A percentile compares a stretch with the other conserved stretches of the same genome.
phyloP scores from a whole-genome alignment of 805 yeast genomes.

The Starmerella floris region DNA sequence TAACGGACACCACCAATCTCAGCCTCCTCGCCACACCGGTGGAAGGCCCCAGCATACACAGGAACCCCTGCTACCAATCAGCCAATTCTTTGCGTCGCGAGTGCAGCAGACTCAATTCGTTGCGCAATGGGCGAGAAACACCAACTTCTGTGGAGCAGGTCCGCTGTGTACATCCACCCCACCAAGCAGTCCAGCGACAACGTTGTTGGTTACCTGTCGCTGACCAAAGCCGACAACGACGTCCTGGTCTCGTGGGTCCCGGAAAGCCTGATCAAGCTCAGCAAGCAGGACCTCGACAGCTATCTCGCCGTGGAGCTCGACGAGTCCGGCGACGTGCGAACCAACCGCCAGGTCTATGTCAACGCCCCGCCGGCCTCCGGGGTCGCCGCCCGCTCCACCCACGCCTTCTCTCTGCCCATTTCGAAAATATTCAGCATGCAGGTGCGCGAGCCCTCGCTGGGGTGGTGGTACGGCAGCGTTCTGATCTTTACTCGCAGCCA shows the following conservation, averaged over 20 bases:
- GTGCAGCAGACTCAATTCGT: too few species aligned
- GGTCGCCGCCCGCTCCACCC: slow-evolving; percentile 41
- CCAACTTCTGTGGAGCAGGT: slow-evolving; percentile 30
- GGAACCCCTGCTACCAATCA: too few species aligned
- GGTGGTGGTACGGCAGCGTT: slow-evolving; percentile 87
- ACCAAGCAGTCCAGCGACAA: slow-evolving; percentile 61
- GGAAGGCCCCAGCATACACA: too few species aligned
- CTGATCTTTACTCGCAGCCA: slow-evolving; percentile 51
- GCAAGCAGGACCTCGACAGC: slow-evolving; percentile 34
- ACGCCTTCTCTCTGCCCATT: slow-evolving; percentile 54
- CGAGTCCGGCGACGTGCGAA: slow-evolving; percentile 20
- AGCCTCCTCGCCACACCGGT: too few species aligned
- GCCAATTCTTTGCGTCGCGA: too few species aligned
- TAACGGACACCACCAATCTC: too few species aligned
- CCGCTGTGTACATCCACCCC: slow-evolving; percentile 68
- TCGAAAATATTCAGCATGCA: slow-evolving; percentile 63
- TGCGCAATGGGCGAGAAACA: slow-evolving; percentile 19
- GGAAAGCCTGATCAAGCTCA: slow-evolving; percentile 27
- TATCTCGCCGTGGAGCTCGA: slow-evolving; percentile 42
- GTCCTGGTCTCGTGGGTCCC: slow-evolving; percentile 58
- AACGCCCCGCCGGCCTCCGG: slow-evolving; percentile 33
- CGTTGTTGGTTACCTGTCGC: slow-evolving; percentile 59
- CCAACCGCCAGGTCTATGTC: slow-evolving; percentile 28
- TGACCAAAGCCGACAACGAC: slow-evolving; percentile 43
- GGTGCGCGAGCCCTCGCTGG: slow-evolving; percentile 67